These are phyloP conservation scores for Leccinum broughii DNA, from an alignment of 768 basidiomycete species.

Conservation along the genomic window DNA sequence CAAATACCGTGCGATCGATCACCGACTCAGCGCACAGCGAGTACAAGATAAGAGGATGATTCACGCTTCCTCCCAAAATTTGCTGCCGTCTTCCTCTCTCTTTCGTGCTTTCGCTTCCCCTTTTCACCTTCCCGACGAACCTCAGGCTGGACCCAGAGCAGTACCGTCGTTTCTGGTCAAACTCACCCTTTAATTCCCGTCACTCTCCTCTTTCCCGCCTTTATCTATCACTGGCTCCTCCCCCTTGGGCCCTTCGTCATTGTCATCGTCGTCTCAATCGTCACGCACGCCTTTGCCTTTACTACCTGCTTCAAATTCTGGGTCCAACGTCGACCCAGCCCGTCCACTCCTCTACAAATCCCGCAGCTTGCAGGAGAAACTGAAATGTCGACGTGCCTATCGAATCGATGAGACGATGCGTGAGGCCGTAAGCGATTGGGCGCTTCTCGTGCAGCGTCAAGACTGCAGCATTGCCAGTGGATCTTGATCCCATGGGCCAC, in stretches of 20 bases:
- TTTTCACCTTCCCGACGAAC: background rate
- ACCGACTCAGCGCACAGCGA: background rate
- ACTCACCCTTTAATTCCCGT: background rate
- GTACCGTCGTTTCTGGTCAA: background rate
- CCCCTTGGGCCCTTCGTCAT: slow-evolving; percentile 31
- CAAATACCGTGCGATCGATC: slow-evolving; percentile 12
- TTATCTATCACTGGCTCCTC: slow-evolving; percentile 17
- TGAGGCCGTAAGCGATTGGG: slow-evolving; percentile 14
- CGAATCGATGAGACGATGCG: background rate
- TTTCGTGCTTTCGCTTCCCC: background rate
- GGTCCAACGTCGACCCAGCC: slow-evolving; percentile 1
- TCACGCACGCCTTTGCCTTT: slow-evolving; percentile 36
- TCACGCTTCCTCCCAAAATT: slow-evolving; percentile 73
- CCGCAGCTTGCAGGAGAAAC: background rate
- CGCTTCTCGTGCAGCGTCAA: background rate
- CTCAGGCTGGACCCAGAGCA: background rate
- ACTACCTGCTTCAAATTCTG: background rate
- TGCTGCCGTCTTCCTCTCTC: slow-evolving; percentile 38
- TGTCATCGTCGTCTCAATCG: too few relatives aligned
- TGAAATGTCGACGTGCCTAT: background rate
- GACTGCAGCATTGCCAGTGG: slow-evolving; percentile 8
- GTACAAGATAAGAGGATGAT: slow-evolving; percentile 26
- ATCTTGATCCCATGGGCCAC: slow-evolving; percentile 19
- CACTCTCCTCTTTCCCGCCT: background rate
- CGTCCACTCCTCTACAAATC: slow-evolving; percentile 4